Percentiles rank a stretch among this genome's conserved stretches.
These are phyloP conservation scores for Cryptosporidium tyzzeri DNA, from an alignment of 169 alveolate genomes.

Conservation along the genomic window DNA sequence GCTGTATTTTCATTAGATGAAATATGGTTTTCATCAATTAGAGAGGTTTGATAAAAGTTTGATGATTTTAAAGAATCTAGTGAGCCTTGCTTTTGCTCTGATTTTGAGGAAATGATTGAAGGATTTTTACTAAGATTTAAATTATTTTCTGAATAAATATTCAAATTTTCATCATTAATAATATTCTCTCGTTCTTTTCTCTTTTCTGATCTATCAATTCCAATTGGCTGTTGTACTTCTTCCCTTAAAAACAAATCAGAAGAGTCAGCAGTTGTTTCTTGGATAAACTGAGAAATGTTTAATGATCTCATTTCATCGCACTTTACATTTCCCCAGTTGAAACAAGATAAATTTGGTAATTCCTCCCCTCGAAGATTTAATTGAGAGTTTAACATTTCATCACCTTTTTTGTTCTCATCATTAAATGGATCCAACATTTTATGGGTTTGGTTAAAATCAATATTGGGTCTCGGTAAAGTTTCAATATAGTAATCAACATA, in stretches of 20 bases:
- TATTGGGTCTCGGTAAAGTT: constrained; percentile 29
- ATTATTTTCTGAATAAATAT: background rate
- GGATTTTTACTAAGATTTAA: background rate
- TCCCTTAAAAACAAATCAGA: background rate
- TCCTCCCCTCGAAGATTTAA: background rate
- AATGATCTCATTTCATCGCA: constrained; percentile 5
- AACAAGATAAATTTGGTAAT: background rate
- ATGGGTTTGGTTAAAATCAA: constrained; percentile 52
- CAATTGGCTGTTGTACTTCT: background rate
- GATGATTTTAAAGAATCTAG: background rate
- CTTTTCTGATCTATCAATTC: background rate
- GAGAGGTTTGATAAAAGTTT: background rate
- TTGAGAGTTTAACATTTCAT: background rate
- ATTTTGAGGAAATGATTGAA: background rate
- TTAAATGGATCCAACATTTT: constrained; percentile 56
- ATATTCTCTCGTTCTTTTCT: background rate
- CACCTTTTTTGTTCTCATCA: background rate
- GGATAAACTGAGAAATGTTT: constrained; percentile 19
- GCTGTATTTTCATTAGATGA: background rate
- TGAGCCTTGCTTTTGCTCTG: background rate
- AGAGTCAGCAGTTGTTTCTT: background rate
- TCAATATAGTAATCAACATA: constrained; percentile 44
- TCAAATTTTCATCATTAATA: background rate
- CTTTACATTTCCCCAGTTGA: background rate
- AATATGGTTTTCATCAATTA: background rate